A percentile compares a stretch with the other conserved stretches of the same genome.
Conservation (phyloP, 78 protist species). For the Polysphondylium violaceum region DNA sequence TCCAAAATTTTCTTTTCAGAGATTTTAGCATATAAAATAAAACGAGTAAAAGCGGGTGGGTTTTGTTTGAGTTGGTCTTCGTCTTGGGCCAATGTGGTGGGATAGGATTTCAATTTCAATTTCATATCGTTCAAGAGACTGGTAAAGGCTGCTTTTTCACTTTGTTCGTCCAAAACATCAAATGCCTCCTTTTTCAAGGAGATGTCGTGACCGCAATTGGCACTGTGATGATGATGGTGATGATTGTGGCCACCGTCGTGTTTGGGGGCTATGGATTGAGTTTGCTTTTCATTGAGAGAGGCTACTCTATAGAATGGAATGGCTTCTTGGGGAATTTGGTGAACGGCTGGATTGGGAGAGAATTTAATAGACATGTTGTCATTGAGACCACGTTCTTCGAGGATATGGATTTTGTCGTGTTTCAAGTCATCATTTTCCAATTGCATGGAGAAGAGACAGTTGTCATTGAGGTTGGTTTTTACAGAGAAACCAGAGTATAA, state of each 20-base stretch:
- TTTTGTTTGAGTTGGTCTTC: slow-evolving; percentile 41
- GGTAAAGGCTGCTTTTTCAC: slow-evolving; percentile 33
- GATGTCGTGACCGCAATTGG: neutral
- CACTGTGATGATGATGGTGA: slow-evolving; percentile 38
- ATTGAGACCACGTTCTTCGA: slow-evolving; percentile 47
- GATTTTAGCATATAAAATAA: slow-evolving; percentile 13
- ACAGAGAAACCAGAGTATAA: slow-evolving; percentile 45
- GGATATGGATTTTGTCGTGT: slow-evolving; percentile 64
- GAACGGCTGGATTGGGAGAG: neutral
- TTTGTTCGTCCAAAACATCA: slow-evolving; percentile 1
- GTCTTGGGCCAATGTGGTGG: slow-evolving; percentile 29
- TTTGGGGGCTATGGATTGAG: slow-evolving; percentile 22
- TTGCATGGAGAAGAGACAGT: neutral
- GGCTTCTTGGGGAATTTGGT: neutral
- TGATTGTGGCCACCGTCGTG: slow-evolving; percentile 14
- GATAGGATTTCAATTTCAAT: slow-evolving; percentile 13
- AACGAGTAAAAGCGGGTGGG: slow-evolving; percentile 20
- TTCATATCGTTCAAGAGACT: neutral
- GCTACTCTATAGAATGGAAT: slow-evolving; percentile 49
- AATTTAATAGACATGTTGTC: neutral
- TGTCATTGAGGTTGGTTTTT: slow-evolving; percentile 19
- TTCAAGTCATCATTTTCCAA: neutral
- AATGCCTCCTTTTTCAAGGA: slow-evolving; percentile 7
- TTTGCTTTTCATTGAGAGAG: neutral
- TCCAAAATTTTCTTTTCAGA: slow-evolving; percentile 61